Conservation (phyloP, 805 yeast genomes). For the Kuraishia capsulata region DNA sequence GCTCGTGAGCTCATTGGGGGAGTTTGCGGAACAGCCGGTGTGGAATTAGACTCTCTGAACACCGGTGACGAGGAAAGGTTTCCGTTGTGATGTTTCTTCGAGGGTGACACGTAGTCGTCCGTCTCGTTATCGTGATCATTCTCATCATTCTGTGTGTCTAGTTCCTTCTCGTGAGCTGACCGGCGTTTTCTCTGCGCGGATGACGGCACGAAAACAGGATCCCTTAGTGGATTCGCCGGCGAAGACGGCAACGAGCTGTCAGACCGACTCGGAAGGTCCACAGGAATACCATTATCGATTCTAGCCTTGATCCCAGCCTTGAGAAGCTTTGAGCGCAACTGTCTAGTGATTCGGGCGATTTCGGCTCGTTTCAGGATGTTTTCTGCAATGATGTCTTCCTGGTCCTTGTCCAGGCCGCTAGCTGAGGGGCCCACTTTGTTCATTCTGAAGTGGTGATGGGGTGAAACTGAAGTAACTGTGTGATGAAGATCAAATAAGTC, state of each 20-base stretch:
- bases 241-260: not conserved
- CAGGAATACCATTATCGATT: not conserved
- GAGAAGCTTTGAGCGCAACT: conserved; percentile 29
- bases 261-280: not conserved
- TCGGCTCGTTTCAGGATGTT: conserved; percentile 36
- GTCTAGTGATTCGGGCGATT: conserved; percentile 34
- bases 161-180: not conserved
- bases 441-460: too few relatives aligned
- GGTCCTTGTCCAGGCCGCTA: conserved; percentile 2
- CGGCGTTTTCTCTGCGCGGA: not conserved
- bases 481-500: too few relatives aligned
- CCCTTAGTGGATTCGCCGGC: not conserved
- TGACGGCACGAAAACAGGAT: not conserved
- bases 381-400: conserved; percentile 33
- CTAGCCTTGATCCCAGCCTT: conserved; percentile 28
- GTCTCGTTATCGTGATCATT: conserved; percentile 3
- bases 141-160: not conserved
- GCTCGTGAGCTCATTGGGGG: not conserved
- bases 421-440: not conserved
- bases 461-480: too few relatives aligned
- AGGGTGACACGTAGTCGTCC: conserved; percentile 10
- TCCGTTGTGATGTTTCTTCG: conserved; percentile 7
- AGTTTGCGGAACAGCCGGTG: not conserved
- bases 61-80: conserved; percentile 9
- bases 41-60: not conserved